Evolutionary conservation across 495 filamentous ascomycete species (phyloP).

Genomic region (Hypoxylon crocopeplum): DNA sequence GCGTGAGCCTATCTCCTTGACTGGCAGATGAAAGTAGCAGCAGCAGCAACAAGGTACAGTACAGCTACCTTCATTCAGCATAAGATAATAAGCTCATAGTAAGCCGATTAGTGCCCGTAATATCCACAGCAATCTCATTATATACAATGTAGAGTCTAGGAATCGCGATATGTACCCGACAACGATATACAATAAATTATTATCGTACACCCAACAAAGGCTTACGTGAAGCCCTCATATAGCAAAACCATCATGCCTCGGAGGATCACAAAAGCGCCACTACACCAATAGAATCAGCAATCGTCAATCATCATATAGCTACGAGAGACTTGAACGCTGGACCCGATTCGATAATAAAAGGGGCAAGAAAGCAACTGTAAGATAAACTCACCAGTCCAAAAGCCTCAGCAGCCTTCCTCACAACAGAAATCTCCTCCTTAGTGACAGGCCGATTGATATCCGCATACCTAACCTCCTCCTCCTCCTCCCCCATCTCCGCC

Average conservation of each 20-base stretch:
- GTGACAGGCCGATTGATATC: constrained; percentile 77
- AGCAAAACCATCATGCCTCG: constrained; percentile 73
- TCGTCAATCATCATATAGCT: neutral
- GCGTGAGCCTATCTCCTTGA: neutral
- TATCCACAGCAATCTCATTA: too few species aligned
- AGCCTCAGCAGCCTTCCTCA: constrained; percentile 66
- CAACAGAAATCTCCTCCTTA: constrained; percentile 65
- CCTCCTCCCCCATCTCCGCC: constrained; percentile 14
- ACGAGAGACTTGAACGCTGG: neutral
- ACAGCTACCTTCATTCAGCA: too few species aligned
- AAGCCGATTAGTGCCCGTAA: too few species aligned
- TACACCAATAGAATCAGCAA: constrained; percentile 6
- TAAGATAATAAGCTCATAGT: too few species aligned
- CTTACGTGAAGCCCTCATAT: constrained; percentile 50
- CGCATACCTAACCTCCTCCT: constrained; percentile 66
- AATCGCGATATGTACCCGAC: too few species aligned
- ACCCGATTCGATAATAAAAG: neutral
- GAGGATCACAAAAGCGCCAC: constrained; percentile 76
- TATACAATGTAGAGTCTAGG: neutral
- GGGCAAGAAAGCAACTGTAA: neutral
- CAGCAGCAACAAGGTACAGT: too few species aligned
- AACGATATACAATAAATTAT: too few species aligned
- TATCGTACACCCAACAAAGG: too few species aligned
- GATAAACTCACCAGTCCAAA: constrained; percentile 59
- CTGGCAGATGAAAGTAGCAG: too few species aligned